These are phyloP conservation scores for Dictyostelium firmibasis DNA, from an alignment of 78 protist genomes.

Conservation along the genomic window DNA sequence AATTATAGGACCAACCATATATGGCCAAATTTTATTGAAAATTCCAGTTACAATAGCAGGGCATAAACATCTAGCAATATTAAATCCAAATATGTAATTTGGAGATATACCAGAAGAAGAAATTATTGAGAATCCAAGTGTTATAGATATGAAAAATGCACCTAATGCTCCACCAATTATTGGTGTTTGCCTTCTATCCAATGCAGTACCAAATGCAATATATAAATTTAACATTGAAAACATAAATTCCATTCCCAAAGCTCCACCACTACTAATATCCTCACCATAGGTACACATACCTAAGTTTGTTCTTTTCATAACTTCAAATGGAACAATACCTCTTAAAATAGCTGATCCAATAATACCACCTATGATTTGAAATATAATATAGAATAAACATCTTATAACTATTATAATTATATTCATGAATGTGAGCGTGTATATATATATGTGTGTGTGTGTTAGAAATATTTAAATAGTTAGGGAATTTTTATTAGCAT, in stretches of 20 bases:
- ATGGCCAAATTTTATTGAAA: constrained; percentile 8
- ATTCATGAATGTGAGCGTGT: too few relatives aligned
- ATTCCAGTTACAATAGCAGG: neutral
- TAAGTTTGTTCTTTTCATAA: neutral
- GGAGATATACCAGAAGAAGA: neutral
- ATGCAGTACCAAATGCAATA: constrained; percentile 19
- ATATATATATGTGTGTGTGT: too few relatives aligned
- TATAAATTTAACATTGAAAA: constrained; percentile 24
- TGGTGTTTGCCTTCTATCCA: neutral
- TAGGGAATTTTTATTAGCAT: too few relatives aligned
- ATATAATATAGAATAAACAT: constrained; percentile 21
- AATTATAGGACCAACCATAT: constrained; percentile 24
- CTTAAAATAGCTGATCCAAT: constrained; percentile 26
- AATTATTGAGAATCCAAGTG: neutral
- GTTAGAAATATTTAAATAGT: too few relatives aligned
- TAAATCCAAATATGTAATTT: neutral
- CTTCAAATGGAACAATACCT: neutral
- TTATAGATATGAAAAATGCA: neutral
- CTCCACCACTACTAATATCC: neutral
- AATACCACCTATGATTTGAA: constrained; percentile 46
- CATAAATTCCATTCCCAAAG: constrained; percentile 22
- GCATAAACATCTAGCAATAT: constrained; percentile 5
- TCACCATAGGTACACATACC: constrained; percentile 22
- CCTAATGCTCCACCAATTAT: neutral
- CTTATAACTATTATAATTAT: neutral